Percentiles rank a stretch among this genome's conserved stretches.
Evolutionary conservation across 140 eudicot genomes (phyloP).

Genomic region (Ambrosia hybrid): DNA sequence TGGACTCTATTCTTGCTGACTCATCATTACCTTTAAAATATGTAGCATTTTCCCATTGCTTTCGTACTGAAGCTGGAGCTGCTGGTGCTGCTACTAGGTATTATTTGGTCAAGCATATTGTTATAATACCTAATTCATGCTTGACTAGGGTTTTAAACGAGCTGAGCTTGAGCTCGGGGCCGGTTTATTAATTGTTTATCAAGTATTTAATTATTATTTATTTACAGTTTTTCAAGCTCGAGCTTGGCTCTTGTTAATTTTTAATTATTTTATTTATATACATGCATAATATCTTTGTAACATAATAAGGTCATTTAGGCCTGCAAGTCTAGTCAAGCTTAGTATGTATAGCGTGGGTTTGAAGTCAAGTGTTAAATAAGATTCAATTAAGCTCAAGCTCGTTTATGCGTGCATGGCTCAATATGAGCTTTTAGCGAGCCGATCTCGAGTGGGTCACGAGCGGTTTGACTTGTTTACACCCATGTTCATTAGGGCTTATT

Average conservation of each 20-base stretch:
- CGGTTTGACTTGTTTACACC: neutral
- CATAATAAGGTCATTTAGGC: neutral
- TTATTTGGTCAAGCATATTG: neutral
- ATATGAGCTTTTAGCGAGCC: neutral
- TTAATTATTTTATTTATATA: too few relatives aligned
- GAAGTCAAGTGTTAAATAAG: neutral
- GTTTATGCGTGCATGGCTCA: neutral
- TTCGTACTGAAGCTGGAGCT: conserved; percentile 98
- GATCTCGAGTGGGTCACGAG: neutral
- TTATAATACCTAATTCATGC: conserved; percentile 3
- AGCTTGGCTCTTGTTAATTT: neutral
- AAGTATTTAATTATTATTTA: too few relatives aligned
- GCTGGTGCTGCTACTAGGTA: conserved; percentile 95
- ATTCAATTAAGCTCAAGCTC: neutral
- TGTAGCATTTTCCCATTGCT: conserved; percentile 94
- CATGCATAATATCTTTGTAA: neutral
- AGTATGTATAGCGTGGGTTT: neutral
- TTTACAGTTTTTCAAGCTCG: neutral
- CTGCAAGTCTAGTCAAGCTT: neutral
- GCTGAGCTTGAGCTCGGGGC: neutral
- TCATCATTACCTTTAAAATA: conserved; percentile 79
- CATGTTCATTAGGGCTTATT: neutral
- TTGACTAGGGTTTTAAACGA: neutral
- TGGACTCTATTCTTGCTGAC: conserved; percentile 89
- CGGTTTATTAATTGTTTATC: too few relatives aligned